These are phyloP conservation scores for Aaosphaeria arxii DNA, from an alignment of 2,329 filamentous ascomycete genomes.

Conservation along the genomic window DNA sequence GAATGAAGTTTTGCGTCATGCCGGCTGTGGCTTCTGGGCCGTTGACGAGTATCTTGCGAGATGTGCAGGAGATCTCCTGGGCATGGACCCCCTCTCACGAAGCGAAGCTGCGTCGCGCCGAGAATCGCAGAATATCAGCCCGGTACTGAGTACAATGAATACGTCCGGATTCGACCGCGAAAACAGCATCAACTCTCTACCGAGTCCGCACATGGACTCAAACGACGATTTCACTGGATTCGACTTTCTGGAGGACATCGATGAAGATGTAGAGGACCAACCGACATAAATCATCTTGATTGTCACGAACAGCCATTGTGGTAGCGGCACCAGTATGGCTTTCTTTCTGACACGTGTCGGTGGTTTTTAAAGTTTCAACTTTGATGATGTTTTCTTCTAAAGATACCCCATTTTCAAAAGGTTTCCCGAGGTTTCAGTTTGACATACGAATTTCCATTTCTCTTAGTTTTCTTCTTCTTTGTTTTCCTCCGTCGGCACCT, in stretches of 20 bases:
- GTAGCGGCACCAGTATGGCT: too few relatives aligned
- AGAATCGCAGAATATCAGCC: constrained; percentile 6
- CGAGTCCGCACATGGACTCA: constrained; percentile 9
- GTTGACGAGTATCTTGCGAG: constrained; percentile 37
- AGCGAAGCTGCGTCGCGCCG: constrained; percentile 2
- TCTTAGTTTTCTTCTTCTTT: too few relatives aligned
- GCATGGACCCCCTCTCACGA: constrained; percentile 13
- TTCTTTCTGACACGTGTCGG: too few relatives aligned
- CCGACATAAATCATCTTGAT: too few relatives aligned
- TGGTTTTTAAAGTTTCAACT: too few relatives aligned
- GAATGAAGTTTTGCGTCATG: constrained; percentile 35
- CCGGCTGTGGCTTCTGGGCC: constrained; percentile 36
- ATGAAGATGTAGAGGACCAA: constrained; percentile 13
- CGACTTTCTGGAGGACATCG: constrained; percentile 30
- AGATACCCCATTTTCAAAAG: too few relatives aligned
- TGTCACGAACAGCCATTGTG: too few relatives aligned
- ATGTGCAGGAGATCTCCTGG: constrained; percentile 33
- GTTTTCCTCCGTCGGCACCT: too few relatives aligned
- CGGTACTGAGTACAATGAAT: constrained; percentile 1
- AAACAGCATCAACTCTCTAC: constrained; percentile 11
- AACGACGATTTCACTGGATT: constrained; percentile 20
- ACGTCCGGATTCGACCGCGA: constrained; percentile 4
- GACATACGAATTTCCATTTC: too few relatives aligned
- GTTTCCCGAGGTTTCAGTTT: too few relatives aligned
- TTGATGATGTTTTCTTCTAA: too few relatives aligned